phyloP scores from a whole-genome alignment of 2,329 filamentous ascomycete genomes.

The Talaromyces sp. region DNA sequence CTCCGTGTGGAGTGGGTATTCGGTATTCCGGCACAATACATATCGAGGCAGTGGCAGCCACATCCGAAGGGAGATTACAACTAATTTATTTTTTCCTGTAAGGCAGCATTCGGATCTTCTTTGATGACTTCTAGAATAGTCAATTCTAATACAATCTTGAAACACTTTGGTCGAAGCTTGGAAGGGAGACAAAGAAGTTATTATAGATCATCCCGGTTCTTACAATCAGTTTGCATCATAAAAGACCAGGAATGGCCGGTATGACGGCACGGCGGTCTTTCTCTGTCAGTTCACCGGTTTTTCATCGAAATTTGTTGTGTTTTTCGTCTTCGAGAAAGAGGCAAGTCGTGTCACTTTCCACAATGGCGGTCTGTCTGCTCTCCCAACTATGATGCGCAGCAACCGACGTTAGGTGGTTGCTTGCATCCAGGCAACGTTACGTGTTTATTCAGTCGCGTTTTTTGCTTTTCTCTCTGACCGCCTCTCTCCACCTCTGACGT shows the following conservation, averaged over 20 bases:
- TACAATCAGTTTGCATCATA: neutral
- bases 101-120: neutral
- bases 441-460: neutral
- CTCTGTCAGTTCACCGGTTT: neutral
- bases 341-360: neutral
- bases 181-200: neutral
- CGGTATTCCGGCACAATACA: neutral
- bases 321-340: neutral
- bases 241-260: neutral
- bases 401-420: neutral
- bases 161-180: neutral
- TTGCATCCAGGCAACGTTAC: slow-evolving; percentile 3
- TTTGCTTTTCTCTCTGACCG: slow-evolving; percentile 13
- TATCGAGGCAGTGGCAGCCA: neutral
- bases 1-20: neutral
- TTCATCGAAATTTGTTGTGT: neutral
- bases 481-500: slow-evolving; percentile 3
- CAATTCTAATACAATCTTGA: neutral
- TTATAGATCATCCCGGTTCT: neutral
- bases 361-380: slow-evolving; percentile 14
- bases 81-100: neutral
- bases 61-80: neutral
- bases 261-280: neutral
- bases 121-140: neutral
- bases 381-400: neutral